Conservation (phyloP, 2,329 filamentous ascomycete genomes). For the Knufia fluminis region DNA sequence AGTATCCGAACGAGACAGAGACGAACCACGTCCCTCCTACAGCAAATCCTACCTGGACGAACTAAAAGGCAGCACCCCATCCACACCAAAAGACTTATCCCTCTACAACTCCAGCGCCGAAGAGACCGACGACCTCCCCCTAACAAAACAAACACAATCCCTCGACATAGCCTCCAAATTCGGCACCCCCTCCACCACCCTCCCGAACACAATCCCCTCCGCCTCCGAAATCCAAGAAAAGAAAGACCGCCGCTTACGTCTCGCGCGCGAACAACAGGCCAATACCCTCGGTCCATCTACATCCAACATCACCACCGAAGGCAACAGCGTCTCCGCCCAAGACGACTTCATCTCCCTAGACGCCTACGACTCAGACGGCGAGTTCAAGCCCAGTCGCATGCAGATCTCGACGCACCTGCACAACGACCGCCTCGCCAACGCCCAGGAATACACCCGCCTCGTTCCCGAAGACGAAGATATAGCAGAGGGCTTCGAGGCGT, state of each 20-base stretch:
- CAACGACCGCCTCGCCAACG: constrained; percentile 37
- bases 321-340: neutral
- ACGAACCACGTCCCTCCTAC: constrained; percentile 57
- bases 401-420: constrained; percentile 27
- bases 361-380: constrained; percentile 24
- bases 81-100: constrained; percentile 59
- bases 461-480: constrained; percentile 83
- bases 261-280: constrained; percentile 55
- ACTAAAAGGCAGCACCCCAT: constrained; percentile 75
- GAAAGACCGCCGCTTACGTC: constrained; percentile 75
- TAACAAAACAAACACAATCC: constrained; percentile 35
- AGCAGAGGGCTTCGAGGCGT: constrained; percentile 87
- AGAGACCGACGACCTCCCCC: constrained; percentile 10
- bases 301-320: neutral
- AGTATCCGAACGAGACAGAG: constrained; percentile 2
- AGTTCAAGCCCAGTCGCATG: constrained; percentile 24
- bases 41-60: constrained; percentile 80
- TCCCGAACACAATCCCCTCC: constrained; percentile 53
- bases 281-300: neutral
- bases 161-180: constrained; percentile 42
- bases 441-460: constrained; percentile 63
- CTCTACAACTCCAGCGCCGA: constrained; percentile 25
- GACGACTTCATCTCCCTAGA: constrained; percentile 36
- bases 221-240: constrained; percentile 82
- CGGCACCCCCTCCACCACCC: constrained; percentile 29